Percentiles rank a stretch among this genome's conserved stretches.
Conservation (phyloP, 1,284 basidiomycete species). For the Omphalotus olearius region DNA sequence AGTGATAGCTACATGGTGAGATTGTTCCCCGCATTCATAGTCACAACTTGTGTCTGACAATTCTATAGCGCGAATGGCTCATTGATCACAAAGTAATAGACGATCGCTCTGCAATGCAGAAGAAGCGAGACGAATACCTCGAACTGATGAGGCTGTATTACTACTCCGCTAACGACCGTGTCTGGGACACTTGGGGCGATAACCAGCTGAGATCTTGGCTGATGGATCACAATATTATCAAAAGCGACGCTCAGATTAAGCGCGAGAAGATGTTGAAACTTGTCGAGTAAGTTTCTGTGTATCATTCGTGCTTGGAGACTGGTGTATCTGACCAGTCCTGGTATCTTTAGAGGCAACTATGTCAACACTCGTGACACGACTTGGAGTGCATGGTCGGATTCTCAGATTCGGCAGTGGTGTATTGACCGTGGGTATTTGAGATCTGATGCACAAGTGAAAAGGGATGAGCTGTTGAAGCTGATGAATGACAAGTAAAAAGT, state of each 20-base stretch:
- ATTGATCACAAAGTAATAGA: slow-evolving; percentile 69
- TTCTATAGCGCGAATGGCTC: slow-evolving; percentile 73
- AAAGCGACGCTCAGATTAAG: slow-evolving; percentile 25
- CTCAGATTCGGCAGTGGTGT: slow-evolving; percentile 75
- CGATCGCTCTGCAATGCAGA: slow-evolving; percentile 44
- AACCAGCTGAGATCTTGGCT: slow-evolving; percentile 69
- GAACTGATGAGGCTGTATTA: slow-evolving; percentile 78
- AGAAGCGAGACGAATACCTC: slow-evolving; percentile 67
- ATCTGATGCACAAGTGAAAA: slow-evolving; percentile 59
- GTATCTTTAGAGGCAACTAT: slow-evolving; percentile 64
- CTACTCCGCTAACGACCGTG: slow-evolving; percentile 56
- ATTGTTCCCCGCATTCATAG: too few relatives aligned
- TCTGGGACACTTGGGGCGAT: slow-evolving; percentile 72
- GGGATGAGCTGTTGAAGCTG: slow-evolving; percentile 67
- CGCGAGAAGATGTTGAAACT: slow-evolving; percentile 14
- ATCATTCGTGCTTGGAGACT: not conserved
- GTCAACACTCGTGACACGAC: slow-evolving; percentile 61
- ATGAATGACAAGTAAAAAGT: slow-evolving; percentile 60
- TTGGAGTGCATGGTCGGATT: slow-evolving; percentile 76
- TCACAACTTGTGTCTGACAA: too few relatives aligned
- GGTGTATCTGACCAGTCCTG: not conserved
- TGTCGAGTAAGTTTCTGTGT: slow-evolving; percentile 9
- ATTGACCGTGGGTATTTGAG: slow-evolving; percentile 72
- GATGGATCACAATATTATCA: slow-evolving; percentile 63
- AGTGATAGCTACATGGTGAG: slow-evolving; percentile 79